Conservation (phyloP, 1,139 yeast genomes). For the Pichia sp. region DNA sequence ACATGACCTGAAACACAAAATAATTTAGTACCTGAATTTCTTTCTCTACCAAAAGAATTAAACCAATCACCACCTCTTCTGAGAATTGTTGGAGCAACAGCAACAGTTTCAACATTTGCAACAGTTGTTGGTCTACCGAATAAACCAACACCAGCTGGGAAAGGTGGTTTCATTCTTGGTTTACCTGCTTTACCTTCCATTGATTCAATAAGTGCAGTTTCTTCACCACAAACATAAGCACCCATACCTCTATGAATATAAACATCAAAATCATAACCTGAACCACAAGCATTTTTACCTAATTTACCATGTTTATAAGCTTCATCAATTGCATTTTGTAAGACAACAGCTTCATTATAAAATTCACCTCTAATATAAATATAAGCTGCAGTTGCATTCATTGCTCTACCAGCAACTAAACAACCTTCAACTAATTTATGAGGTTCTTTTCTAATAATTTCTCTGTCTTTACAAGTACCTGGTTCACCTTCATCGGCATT, state of each 20-base stretch:
- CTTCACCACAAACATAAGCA: slow-evolving; percentile 88
- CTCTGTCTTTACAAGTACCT: slow-evolving; percentile 88
- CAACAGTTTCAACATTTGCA: slow-evolving; percentile 82
- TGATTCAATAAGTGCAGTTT: slow-evolving; percentile 80
- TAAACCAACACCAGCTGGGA: slow-evolving; percentile 89
- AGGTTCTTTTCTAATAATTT: slow-evolving; percentile 83
- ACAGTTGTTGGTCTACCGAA: slow-evolving; percentile 89
- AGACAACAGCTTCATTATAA: slow-evolving; percentile 64
- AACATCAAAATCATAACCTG: slow-evolving; percentile 77
- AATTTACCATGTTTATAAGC: slow-evolving; percentile 74
- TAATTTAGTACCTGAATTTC: slow-evolving; percentile 75
- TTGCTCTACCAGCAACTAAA: slow-evolving; percentile 77
- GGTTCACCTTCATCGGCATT: slow-evolving; percentile 95
- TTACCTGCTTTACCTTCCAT: slow-evolving; percentile 89
- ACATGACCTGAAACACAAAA: slow-evolving; percentile 87
- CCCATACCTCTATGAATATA: slow-evolving; percentile 88
- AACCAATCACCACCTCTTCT: slow-evolving; percentile 90
- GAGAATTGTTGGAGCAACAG: slow-evolving; percentile 81
- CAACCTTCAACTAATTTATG: slow-evolving; percentile 88
- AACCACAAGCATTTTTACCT: slow-evolving; percentile 81
- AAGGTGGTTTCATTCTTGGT: slow-evolving; percentile 88
- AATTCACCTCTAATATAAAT: slow-evolving; percentile 87
- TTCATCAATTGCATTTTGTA: slow-evolving; percentile 78
- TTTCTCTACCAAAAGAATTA: slow-evolving; percentile 72
- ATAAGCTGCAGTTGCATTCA: slow-evolving; percentile 91